Percentiles rank a stretch among this genome's conserved stretches.
These are phyloP conservation scores for Phytophthora sojae DNA, from an alignment of 352 stramenopile species.

Conservation along the genomic window DNA sequence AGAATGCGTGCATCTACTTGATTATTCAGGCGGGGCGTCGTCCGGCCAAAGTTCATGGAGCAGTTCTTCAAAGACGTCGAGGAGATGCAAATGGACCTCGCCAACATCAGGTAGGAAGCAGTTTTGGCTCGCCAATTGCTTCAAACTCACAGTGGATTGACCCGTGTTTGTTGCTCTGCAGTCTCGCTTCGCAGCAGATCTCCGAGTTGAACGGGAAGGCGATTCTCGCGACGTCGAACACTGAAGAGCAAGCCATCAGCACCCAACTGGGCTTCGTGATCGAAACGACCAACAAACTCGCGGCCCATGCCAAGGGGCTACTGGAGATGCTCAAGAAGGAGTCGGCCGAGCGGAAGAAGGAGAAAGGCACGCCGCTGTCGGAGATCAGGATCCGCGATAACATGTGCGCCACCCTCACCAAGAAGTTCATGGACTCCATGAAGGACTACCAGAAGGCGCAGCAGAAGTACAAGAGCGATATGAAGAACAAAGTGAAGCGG, in stretches of 20 bases:
- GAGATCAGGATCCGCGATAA: conserved; percentile 95
- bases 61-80: conserved; percentile 97
- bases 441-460: conserved; percentile 98
- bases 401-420: conserved; percentile 96
- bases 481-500: conserved; percentile 98
- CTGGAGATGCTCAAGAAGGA: conserved; percentile 95
- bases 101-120: conserved; percentile 77
- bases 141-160: neutral
- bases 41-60: conserved; percentile 93
- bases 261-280: conserved; percentile 93
- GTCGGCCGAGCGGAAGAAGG: conserved; percentile 93
- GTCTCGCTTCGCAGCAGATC: conserved; percentile 92
- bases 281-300: conserved; percentile 92
- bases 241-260: conserved; percentile 92
- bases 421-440: conserved; percentile 99
- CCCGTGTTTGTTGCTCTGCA: conserved; percentile 22
- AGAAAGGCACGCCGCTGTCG: conserved; percentile 81
- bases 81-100: conserved; percentile 94
- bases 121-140: neutral
- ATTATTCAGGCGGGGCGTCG: conserved; percentile 47
- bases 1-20: neutral
- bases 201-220: conserved; percentile 93
- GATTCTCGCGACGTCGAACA: conserved; percentile 93
- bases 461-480: conserved; percentile 98
- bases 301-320: conserved; percentile 90